Percentiles rank a stretch among this genome's conserved stretches.
Conservation (phyloP, 768 basidiomycete species). For the Hygrocybe coccinea region DNA sequence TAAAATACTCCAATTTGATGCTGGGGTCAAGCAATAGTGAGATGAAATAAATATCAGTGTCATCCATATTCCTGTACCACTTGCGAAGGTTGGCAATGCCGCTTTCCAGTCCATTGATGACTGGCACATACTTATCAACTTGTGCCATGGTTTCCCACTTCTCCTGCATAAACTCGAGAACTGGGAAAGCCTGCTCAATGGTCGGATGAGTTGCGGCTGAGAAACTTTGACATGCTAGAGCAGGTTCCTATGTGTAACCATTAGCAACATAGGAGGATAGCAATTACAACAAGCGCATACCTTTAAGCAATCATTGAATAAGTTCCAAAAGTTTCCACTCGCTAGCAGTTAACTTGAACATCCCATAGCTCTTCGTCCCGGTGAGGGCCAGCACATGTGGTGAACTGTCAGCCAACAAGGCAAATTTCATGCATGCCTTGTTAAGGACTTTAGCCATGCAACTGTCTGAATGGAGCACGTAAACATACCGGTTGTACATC, state of each 20-base stretch:
- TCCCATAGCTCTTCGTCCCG: neutral
- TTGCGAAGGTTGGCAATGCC: slow-evolving; percentile 26
- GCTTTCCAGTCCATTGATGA: slow-evolving; percentile 17
- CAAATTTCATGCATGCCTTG: neutral
- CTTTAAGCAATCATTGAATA: neutral
- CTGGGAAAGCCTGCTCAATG: slow-evolving; percentile 24
- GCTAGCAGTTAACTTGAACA: neutral
- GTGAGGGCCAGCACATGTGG: neutral
- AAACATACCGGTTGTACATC: neutral
- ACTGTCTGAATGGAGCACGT: neutral
- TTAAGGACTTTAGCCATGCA: neutral
- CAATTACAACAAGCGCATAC: neutral
- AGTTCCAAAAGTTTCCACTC: neutral
- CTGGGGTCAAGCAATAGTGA: slow-evolving; percentile 19
- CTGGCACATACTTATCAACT: slow-evolving; percentile 11
- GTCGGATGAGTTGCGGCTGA: slow-evolving; percentile 22
- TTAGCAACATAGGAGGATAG: slow-evolving; percentile 18
- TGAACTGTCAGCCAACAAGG: neutral
- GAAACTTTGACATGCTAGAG: slow-evolving; percentile 19
- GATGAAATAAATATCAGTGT: slow-evolving; percentile 23
- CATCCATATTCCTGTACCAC: slow-evolving; percentile 22
- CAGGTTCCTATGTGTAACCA: slow-evolving; percentile 27
- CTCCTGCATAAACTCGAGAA: slow-evolving; percentile 19
- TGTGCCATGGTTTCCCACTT: slow-evolving; percentile 19
- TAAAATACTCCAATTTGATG: slow-evolving; percentile 19